Conservation (phyloP, 2,329 filamentous ascomycete genomes). For the Phyllosticta capitalensis region DNA sequence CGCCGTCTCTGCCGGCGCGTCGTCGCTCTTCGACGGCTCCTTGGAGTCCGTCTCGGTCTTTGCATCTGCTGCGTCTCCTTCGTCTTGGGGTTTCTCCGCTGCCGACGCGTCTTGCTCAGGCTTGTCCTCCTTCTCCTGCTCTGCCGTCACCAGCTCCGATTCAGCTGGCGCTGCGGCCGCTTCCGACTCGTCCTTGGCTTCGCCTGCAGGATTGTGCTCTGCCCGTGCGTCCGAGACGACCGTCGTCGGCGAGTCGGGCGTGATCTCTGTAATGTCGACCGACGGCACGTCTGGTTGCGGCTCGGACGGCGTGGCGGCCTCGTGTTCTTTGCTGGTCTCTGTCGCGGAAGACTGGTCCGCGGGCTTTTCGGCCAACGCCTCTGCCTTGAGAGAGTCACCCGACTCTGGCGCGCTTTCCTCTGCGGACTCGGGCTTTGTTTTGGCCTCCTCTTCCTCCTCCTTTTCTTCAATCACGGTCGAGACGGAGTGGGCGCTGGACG, state of each 20-base stretch:
- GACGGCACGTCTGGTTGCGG: neutral
- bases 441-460: conserved; percentile 53
- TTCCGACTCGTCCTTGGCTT: neutral
- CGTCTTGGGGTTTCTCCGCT: conserved; percentile 16
- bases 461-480: conserved; percentile 75
- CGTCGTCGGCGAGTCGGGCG: neutral
- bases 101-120: conserved; percentile 13
- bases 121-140: conserved; percentile 13
- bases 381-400: conserved; percentile 7
- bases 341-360: conserved; percentile 6
- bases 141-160: conserved; percentile 5
- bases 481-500: conserved; percentile 62
- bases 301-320: neutral
- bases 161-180: neutral
- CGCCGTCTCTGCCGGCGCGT: neutral
- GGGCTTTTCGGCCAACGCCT: conserved; percentile 5
- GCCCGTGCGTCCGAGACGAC: neutral
- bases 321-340: neutral
- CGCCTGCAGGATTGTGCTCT: neutral
- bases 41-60: neutral
- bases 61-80: conserved; percentile 15
- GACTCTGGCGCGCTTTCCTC: conserved; percentile 16
- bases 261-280: neutral
- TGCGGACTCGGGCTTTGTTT: conserved; percentile 15
- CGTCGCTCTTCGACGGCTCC: conserved; percentile 1